Conservation (phyloP, 2,329 filamentous ascomycete genomes). For the Venturia pyrina region DNA sequence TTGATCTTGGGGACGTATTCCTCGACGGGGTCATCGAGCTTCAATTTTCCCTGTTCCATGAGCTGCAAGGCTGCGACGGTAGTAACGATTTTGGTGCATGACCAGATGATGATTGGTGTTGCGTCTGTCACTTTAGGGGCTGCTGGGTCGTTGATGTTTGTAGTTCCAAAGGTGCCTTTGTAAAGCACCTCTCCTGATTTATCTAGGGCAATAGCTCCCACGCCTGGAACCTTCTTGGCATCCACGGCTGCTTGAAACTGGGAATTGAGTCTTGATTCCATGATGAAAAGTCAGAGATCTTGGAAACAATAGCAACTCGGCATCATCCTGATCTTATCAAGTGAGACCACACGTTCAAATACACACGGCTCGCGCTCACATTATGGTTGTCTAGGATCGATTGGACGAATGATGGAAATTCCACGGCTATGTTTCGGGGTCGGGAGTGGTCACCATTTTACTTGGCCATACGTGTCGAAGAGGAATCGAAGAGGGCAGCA, state of each 20-base stretch:
- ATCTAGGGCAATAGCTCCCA: constrained; percentile 29
- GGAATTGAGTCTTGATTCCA: constrained; percentile 1
- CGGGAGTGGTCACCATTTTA: too few relatives aligned
- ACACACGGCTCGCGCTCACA: too few relatives aligned
- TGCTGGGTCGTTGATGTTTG: constrained; percentile 23
- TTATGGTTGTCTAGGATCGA: too few relatives aligned
- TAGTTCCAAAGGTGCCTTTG: constrained; percentile 32
- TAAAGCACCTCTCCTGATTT: constrained; percentile 37
- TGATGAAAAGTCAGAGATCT: neutral
- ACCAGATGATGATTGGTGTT: constrained; percentile 49
- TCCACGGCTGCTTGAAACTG: constrained; percentile 4
- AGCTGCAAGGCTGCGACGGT: constrained; percentile 25
- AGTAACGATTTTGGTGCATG: constrained; percentile 35
- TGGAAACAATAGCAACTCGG: too few relatives aligned
- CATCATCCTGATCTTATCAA: too few relatives aligned
- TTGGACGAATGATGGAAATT: too few relatives aligned
- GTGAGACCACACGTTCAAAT: too few relatives aligned
- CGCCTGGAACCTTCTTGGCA: constrained; percentile 3
- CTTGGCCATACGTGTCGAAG: too few relatives aligned
- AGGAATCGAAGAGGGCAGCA: too few relatives aligned
- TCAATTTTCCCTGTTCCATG: constrained; percentile 26
- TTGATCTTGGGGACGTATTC: constrained; percentile 28
- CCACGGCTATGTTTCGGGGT: too few relatives aligned
- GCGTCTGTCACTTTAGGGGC: constrained; percentile 48
- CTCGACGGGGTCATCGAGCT: constrained; percentile 25